Evolutionary conservation across 2,329 filamentous ascomycete species (phyloP).

Genomic region (Chaetothyriales sp.): DNA sequence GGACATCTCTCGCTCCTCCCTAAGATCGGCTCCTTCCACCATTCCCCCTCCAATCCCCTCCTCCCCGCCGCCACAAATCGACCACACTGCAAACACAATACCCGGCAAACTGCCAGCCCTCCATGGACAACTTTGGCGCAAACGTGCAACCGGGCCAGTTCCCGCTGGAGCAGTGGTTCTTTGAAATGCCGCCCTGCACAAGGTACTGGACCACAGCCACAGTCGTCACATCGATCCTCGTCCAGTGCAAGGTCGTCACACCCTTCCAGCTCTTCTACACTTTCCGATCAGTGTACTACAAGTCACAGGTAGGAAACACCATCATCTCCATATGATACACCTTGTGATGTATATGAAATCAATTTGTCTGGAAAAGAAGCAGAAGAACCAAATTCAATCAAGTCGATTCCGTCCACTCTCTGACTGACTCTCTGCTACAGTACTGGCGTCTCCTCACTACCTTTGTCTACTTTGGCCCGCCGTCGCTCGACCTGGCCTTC

Average conservation of each 20-base stretch:
- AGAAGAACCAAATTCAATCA: not conserved
- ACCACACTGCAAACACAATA: no score
- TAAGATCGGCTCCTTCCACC: no score
- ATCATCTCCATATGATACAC: not conserved
- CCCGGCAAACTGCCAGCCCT: not conserved
- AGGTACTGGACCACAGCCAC: conserved; percentile 94
- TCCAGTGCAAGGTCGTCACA: conserved; percentile 83
- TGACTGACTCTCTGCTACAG: conserved; percentile 32
- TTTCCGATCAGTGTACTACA: conserved; percentile 77
- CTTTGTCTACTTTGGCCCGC: conserved; percentile 92
- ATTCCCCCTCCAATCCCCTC: no score
- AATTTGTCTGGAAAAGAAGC: not conserved
- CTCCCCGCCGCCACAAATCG: not conserved
- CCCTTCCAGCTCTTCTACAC: conserved; percentile 97
- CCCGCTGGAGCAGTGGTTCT: conserved; percentile 94
- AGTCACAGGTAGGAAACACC: conserved; percentile 57
- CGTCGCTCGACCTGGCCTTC: conserved; percentile 87
- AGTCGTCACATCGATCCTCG: conserved; percentile 69
- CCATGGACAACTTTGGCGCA: conserved; percentile 21
- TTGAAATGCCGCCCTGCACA: conserved; percentile 93
- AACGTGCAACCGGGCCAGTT: conserved; percentile 39
- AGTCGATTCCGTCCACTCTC: no score
- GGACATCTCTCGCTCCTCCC: no score
- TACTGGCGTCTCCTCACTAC: conserved; percentile 95
- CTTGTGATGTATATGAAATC: not conserved